Evolutionary conservation across 139 green algal species (phyloP).

Genomic region (Chlamydomonas sphaeroides): DNA sequence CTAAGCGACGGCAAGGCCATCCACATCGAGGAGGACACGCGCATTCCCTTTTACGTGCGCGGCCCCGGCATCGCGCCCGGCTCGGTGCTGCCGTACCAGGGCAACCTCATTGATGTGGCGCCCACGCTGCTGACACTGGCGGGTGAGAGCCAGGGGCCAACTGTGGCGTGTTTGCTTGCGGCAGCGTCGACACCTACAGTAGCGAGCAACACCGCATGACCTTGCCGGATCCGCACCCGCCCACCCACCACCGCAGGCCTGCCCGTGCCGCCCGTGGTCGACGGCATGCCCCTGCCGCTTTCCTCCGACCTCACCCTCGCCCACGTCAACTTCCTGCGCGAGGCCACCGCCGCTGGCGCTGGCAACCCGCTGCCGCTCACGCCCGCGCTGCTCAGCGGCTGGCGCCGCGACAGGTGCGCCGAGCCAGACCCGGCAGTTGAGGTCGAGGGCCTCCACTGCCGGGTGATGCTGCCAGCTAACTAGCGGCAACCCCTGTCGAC

Average conservation of each 20-base stretch:
- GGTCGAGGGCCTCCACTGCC: too few relatives aligned
- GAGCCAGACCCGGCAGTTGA: too few relatives aligned
- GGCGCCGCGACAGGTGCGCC: not conserved
- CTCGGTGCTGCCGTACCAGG: constrained; percentile 4
- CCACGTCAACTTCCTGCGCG: not conserved
- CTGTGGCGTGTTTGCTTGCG: too few relatives aligned
- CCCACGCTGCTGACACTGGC: constrained; percentile 30
- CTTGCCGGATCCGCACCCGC: too few relatives aligned
- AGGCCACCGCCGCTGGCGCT: not conserved
- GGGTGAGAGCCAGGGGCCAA: not conserved
- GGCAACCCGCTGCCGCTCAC: not conserved
- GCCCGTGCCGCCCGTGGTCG: not conserved
- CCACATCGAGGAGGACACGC: constrained; percentile 17
- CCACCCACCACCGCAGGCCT: not conserved
- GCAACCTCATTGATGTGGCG: constrained; percentile 26
- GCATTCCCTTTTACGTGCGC: constrained; percentile 18
- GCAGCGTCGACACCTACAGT: too few relatives aligned
- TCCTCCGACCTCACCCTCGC: not conserved
- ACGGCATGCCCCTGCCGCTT: constrained; percentile 13
- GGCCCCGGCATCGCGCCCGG: constrained; percentile 11
- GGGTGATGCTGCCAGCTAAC: too few relatives aligned
- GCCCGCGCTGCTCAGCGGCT: too few relatives aligned
- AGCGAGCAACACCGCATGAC: too few relatives aligned
- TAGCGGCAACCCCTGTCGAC: too few relatives aligned
- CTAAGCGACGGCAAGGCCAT: constrained; percentile 14